phyloP scores from a whole-genome alignment of 2,329 filamentous ascomycete species.

The Daldinia eschscholtzii region DNA sequence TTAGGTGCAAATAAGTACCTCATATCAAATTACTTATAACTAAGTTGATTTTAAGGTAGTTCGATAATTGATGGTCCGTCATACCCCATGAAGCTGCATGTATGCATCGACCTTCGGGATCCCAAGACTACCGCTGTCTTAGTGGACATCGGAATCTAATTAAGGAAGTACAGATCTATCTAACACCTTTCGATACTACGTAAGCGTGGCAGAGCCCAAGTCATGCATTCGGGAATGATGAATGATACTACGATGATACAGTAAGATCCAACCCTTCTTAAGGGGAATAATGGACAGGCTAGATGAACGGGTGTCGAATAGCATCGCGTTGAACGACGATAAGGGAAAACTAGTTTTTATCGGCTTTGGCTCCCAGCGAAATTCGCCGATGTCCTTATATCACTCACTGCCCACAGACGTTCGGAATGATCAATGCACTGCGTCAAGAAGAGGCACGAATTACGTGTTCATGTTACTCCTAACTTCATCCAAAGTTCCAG shows the following conservation, averaged over 20 bases:
- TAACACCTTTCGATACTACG: slow-evolving; percentile 30
- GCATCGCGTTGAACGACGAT: slow-evolving; percentile 20
- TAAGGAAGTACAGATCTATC: slow-evolving; percentile 40
- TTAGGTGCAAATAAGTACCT: background rate
- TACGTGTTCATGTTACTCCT: slow-evolving; percentile 33
- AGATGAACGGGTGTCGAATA: background rate
- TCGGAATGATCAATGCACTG: slow-evolving; percentile 13
- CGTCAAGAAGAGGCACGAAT: slow-evolving; percentile 14
- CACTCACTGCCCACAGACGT: background rate
- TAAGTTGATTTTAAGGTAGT: background rate
- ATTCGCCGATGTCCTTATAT: background rate
- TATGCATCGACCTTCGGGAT: slow-evolving; percentile 21
- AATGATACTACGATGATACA: slow-evolving; percentile 25
- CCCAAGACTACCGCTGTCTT: slow-evolving; percentile 28
- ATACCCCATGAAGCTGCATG: slow-evolving; percentile 25
- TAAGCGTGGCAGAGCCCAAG: slow-evolving; percentile 29
- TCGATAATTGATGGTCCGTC: background rate
- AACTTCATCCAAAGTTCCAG: slow-evolving; percentile 28
- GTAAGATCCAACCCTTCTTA: slow-evolving; percentile 25
- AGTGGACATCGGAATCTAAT: slow-evolving; percentile 35
- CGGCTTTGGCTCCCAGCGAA: background rate
- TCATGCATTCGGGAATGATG: slow-evolving; percentile 24
- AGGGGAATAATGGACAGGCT: slow-evolving; percentile 3
- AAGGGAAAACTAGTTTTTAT: slow-evolving; percentile 11
- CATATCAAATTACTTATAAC: background rate